Base-by-base conservation (phyloP, 1,284 basidiomycete species). In the Pisolithus thermaeus region DNA sequence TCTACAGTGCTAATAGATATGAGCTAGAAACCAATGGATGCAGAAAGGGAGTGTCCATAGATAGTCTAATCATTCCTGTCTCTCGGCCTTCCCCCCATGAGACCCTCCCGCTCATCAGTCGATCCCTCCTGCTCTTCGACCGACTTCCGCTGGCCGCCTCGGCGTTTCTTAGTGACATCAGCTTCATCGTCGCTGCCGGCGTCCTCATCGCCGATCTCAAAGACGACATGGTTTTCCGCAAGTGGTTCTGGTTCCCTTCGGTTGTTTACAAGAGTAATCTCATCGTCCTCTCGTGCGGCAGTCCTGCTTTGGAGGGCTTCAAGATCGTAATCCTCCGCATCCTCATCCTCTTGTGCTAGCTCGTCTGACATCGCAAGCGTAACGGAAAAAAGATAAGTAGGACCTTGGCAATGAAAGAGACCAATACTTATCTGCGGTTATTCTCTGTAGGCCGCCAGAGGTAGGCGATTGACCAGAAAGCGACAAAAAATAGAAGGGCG, bases 391-490 rank as follows among this genome's bases (percentile, higher is more conserved):
- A 63, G 58, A 58, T 70, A 63, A 71, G 58, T 50, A 60, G 37
- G 23, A 38, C 52, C 40, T 47, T 20, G 38, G 38, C 14, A 37
- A 23, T 44, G 49, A 45, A 14, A 49, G 39, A 48, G 35, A 45
- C 44, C 38, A 5, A 32, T 14, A 80, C 83, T 73, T 84, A 89
- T 80, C 91, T 89, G 73, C 91, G 80, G 73, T 99, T 99, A 70
- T 93, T 85, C 38, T 82, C 83, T 2, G 93, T 92, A 52, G 96
- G 96, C 40, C 94, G 79, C 96, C 97, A 99, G 27, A 98, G 76
- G 72, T 84, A 97, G 3, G 90, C 84, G 56, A 98, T 92, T 8
- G 81, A 75, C 44, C 76, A 71, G 67, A 99, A 98, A 43, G 88
- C 84, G 32, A 77, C 70, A 46, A 94, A 79, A 67, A 93, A 97